Base-by-base conservation (phyloP, 768 basidiomycete genomes). In the Psilocybe tampanensis region DNA sequence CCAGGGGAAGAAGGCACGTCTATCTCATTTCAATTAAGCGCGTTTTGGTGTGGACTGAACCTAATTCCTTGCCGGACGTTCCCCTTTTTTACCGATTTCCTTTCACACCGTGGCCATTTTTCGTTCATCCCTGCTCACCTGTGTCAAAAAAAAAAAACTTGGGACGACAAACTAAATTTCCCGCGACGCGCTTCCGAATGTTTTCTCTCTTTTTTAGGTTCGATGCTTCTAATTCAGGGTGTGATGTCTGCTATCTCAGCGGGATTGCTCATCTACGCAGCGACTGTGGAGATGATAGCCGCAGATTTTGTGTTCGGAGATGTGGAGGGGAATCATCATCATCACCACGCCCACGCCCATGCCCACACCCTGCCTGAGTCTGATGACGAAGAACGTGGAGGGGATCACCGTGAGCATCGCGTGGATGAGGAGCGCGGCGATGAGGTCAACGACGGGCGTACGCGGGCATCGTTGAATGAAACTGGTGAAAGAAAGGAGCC, bases 271-370 rank as follows among this genome's bases (percentile, higher is more conserved):
- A 91, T 88, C 44, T 93, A 92, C 64, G 91, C 88, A 0, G 83
- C 88, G 11, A 89, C 86, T 9, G 90, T 93, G 7, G 92, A 93
- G 77, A 93, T 94, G 88, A 82, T 94, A 50, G 91, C 89, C 0
- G 91, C 84, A 2, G 91, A 94, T 69, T 92, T 93, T 61, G 88
- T 93, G 42, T 88, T 89, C 72, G 88, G 90, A 36, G 84, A 84
- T 58, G 77, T 79, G 42, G 66, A 68, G 18, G 70, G 66, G 24
- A 54, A 68, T 34, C 65, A 67, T 45, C 66, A 71, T 19, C 67
- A 69, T 44, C 64, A 69, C 45, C 64, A 68, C 21, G 59, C 57
- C 36, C 65, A 68, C 26, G 56, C 57, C 8, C 62, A 60, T 36
- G 59, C 36, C 36, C 65, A 68, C 26, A 54, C 57, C 8, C 62